Evolutionary conservation across 2,329 filamentous ascomycete species (phyloP), one percentile per base, ranked within the genome.

Genomic region (Coniochaeta sp.): DNA sequence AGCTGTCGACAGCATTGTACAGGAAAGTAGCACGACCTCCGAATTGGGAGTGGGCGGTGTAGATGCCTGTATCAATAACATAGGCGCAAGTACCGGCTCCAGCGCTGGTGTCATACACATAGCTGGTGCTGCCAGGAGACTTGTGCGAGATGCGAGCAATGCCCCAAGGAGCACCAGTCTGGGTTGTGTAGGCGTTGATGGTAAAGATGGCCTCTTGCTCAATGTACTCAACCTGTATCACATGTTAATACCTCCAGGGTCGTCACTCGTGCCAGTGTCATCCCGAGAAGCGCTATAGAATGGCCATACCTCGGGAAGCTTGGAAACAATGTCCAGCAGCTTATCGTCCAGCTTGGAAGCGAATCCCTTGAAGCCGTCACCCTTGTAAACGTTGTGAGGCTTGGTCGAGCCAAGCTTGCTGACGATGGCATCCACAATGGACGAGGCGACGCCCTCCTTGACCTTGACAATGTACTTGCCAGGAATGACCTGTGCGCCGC

Each of bases 1-100:
- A 62, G 57, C 65, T 65, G 65, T 75, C 72, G 58, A 61, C 70
- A 60, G 68, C 71, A 59, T 69, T 76, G 72, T 76, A 77, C 63
- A 66, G 68, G 31, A 73, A 75, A 58, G 65, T 70, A 40, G 78
- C 78, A 33, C 78, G 77, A 62, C 74, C 74, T 34, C 69, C 76
- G 26, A 79, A 80, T 17, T 79, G 61, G 9, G 64, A 58, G 67
- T 81, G 79, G 38, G 66, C 57, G 19, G 70, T 74, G 61, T 72
- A 71, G 62, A 81, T 77, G 63, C 79, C 79, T 2, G 79, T 81
- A 69, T 82, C 79, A 61, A 82, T 75, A 58, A 82, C 66, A 57
- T 71, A 72, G n/a, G 70, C 60, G 61, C 70, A 72, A 28, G 68
- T 70, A 34, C 68, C 70, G 31, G 62, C 67, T 34, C 70, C 70